Evolutionary conservation across 164 flowering plant species (phyloP).

Genomic region (Platanus orientalis): DNA sequence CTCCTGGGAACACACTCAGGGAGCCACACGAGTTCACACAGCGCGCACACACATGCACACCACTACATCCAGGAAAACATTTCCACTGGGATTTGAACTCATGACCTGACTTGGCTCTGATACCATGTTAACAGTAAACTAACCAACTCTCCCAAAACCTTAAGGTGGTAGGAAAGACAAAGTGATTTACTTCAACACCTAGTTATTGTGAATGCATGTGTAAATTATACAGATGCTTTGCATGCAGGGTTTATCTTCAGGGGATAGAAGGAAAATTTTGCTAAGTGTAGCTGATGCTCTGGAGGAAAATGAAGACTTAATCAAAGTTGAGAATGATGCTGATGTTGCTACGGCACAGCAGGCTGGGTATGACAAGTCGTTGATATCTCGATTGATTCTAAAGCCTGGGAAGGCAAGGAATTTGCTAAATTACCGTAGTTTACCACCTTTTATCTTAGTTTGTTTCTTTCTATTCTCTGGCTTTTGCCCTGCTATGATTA

Average conservation of each 20-base stretch:
- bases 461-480: neutral
- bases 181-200: too few relatives aligned
- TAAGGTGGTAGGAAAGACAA: too few relatives aligned
- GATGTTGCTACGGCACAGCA: constrained; percentile 75
- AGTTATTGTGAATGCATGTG: constrained; percentile 1
- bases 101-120: too few relatives aligned
- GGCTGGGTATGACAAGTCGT: constrained; percentile 81
- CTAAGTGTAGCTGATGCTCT: constrained; percentile 81
- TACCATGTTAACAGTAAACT: too few relatives aligned
- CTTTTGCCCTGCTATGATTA: neutral
- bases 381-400: constrained; percentile 72
- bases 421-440: constrained; percentile 1
- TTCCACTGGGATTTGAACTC: too few relatives aligned
- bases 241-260: constrained; percentile 64
- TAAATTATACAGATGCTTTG: constrained; percentile 5
- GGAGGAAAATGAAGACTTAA: constrained; percentile 67
- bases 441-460: neutral
- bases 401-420: constrained; percentile 81
- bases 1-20: too few relatives aligned
- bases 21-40: too few relatives aligned
- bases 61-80: too few relatives aligned
- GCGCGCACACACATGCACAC: too few relatives aligned
- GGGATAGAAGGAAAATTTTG: constrained; percentile 67
- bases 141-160: too few relatives aligned
- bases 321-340: constrained; percentile 73